phyloP scores from a whole-genome alignment of 2,329 filamentous ascomycete genomes.

The Graphilbum sp. region DNA sequence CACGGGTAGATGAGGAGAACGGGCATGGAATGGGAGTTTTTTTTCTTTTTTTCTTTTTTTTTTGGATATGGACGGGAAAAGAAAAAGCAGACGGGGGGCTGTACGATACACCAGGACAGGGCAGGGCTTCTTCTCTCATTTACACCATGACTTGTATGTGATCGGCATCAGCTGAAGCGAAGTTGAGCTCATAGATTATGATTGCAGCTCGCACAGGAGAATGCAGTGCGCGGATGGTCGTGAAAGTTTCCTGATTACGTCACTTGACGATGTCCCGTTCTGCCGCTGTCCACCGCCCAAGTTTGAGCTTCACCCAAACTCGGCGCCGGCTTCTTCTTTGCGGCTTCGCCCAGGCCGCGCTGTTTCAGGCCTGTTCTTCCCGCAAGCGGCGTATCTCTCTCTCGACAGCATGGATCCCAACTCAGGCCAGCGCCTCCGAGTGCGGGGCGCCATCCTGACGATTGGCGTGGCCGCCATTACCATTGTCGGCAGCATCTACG shows the following conservation, averaged over 20 bases:
- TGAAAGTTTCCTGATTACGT: too few species aligned
- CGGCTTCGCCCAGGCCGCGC: not conserved
- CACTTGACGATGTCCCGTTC: slow-evolving; percentile 2
- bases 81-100: too few species aligned
- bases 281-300: slow-evolving; percentile 8
- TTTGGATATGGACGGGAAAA: too few species aligned
- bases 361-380: not conserved
- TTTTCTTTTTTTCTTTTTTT: too few species aligned
- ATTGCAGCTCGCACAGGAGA: too few species aligned
- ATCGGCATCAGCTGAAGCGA: too few species aligned
- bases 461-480: slow-evolving; percentile 15
- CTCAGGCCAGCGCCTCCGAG: slow-evolving; percentile 2
- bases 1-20: too few species aligned
- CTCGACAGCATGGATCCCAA: slow-evolving; percentile 1
- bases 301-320: slow-evolving; percentile 1
- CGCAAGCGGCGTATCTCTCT: not conserved
- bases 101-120: too few species aligned
- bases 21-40: too few species aligned
- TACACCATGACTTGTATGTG: not conserved
- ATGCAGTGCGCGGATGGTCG: too few species aligned
- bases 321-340: not conserved
- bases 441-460: slow-evolving; percentile 9
- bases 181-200: too few species aligned
- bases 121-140: not conserved
- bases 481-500: slow-evolving; percentile 16